Base-by-base conservation (phyloP, 2,329 filamentous ascomycete genomes). In the Sphaerulina vaccinii region DNA sequence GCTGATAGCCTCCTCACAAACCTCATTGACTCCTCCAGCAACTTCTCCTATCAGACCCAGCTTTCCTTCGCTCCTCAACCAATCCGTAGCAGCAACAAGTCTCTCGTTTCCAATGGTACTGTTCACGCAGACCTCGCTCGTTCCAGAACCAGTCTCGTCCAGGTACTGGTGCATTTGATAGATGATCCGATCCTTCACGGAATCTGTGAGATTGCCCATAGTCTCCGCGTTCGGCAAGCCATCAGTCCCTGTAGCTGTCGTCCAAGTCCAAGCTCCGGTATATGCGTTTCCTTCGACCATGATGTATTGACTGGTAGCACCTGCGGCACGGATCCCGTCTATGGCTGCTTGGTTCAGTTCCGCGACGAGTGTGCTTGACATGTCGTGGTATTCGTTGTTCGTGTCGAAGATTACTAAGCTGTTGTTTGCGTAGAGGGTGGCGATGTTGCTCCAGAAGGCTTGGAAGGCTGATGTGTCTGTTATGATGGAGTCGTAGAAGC, bases 111-210 rank as follows among this genome's bases (percentile, higher is more conserved):
- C 78, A 54, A 82, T 79, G n/a, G 79, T 82, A 4, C 66, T 56
- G 54, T 65, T 74, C 13, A 81, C 78, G 62, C 80, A 83, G 22
- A 69, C 68, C 2, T 67, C 69, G 2, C 68, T 70, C 0, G 79
- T 81, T 7, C 80, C 80, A 1, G 74, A 78, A 47, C 77, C 75
- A 54, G 82, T 79, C 0, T 67, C 70, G 67, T 83, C 80, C 32
- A 83, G 79, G 61, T 83, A 83, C 68, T 83, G 80, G 64, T 83
- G 80, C 80, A 83, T 82, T 62, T 83, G 78, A 67, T 79, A 82
- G 63, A 83, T 67, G 51, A 82, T 72, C 61, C 79, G 80, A 67
- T 81, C 68, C 39, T 70, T 53, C 0, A n/a, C n/a, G n/a, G 79
- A 72, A 55, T 83, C 80, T 7, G 74, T 78, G 36, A 83, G 71